Evolutionary conservation across 2,329 filamentous ascomycete genomes (phyloP).

Genomic region (Beauveria asiatica): DNA sequence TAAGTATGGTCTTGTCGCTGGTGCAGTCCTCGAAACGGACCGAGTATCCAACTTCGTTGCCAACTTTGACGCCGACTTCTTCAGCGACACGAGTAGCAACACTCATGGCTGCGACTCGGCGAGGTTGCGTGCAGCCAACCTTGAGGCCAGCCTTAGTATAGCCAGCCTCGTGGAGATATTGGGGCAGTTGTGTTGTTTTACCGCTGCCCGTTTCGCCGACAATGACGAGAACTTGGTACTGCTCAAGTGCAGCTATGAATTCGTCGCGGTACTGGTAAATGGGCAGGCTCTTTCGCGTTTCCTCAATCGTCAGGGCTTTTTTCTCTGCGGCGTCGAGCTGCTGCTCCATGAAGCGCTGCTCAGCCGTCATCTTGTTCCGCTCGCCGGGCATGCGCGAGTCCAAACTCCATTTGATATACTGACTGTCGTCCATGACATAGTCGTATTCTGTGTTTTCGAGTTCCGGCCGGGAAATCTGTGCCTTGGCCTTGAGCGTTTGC

Average conservation of each 20-base stretch:
- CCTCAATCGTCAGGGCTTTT: constrained; percentile 80
- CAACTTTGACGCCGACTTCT: constrained; percentile 83
- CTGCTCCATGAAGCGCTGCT: constrained; percentile 69
- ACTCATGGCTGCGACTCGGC: constrained; percentile 93
- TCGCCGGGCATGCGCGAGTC: constrained; percentile 67
- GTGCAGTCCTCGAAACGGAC: constrained; percentile 94
- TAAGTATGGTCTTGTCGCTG: constrained; percentile 81
- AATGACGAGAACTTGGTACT: constrained; percentile 83
- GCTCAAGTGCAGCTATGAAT: constrained; percentile 75
- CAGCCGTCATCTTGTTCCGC: constrained; percentile 61
- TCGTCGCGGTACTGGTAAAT: constrained; percentile 83
- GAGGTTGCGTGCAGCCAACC: constrained; percentile 87
- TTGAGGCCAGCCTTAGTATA: constrained; percentile 79
- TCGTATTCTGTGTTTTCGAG: constrained; percentile 78
- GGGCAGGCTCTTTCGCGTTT: constrained; percentile 81
- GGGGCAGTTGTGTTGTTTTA: constrained; percentile 91
- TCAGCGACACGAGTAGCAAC: constrained; percentile 94
- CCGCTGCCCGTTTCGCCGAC: constrained; percentile 92
- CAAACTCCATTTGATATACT: constrained; percentile 77
- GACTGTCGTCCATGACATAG: constrained; percentile 83
- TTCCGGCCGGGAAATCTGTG: constrained; percentile 69
- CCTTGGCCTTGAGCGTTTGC: constrained; percentile 78
- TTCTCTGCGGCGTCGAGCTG: constrained; percentile 84
- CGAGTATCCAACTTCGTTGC: constrained; percentile 86
- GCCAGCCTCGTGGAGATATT: constrained; percentile 86